phyloP scores from a whole-genome alignment of 2,329 filamentous ascomycete genomes.

The Dothideomycetes sp. region DNA sequence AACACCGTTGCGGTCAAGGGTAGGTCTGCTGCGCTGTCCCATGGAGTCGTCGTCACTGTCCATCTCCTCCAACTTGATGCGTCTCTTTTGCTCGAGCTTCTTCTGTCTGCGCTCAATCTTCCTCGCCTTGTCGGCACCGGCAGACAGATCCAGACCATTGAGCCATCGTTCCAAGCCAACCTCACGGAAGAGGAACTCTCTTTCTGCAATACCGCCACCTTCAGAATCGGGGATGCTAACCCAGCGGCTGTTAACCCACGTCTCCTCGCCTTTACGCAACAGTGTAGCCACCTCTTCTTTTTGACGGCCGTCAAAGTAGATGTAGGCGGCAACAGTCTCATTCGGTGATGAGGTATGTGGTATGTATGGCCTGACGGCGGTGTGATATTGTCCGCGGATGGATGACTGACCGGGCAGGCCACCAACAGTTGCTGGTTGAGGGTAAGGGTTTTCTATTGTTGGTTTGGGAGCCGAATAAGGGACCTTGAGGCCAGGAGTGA shows the following conservation, averaged over 20 bases:
- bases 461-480: conserved; percentile 86
- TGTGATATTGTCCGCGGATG: conserved; percentile 41
- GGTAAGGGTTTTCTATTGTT: conserved; percentile 63
- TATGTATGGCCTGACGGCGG: conserved; percentile 70
- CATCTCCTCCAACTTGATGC: conserved; percentile 55
- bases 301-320: conserved; percentile 90
- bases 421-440: conserved; percentile 71
- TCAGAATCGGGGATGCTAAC: conserved; percentile 86
- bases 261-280: conserved; percentile 85
- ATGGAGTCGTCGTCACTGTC: conserved; percentile 34
- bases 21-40: conserved; percentile 27
- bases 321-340: conserved; percentile 96
- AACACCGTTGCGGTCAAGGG: conserved; percentile 40
- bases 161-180: conserved; percentile 94
- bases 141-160: conserved; percentile 78
- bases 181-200: conserved; percentile 94
- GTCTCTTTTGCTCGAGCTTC: conserved; percentile 61
- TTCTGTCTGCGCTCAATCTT: conserved; percentile 52
- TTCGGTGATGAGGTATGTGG: conserved; percentile 87
- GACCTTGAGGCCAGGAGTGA: conserved; percentile 78
- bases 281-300: conserved; percentile 97
- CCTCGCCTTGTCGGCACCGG: conserved; percentile 59
- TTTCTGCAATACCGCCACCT: conserved; percentile 86
- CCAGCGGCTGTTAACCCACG: conserved; percentile 98
- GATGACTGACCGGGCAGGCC: conserved; percentile 47